Evolutionary conservation across 192 early-diverging fungal species (phyloP).

Genomic region (Tieghemiomyces parasiticus): DNA sequence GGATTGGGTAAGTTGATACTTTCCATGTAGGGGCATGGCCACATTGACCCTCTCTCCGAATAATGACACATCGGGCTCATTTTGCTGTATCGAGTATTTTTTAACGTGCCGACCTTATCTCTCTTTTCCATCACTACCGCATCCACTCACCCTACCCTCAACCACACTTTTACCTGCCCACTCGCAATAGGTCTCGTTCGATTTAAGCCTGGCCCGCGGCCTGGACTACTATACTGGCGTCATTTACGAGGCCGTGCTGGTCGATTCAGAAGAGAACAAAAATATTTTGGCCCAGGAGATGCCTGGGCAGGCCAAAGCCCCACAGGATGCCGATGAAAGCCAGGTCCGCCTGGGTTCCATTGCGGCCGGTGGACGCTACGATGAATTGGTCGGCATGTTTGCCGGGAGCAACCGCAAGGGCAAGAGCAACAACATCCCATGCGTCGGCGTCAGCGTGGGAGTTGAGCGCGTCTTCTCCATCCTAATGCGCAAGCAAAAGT

Average conservation of each 20-base stretch:
- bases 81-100: too few species aligned
- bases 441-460: slow-evolving; percentile 90
- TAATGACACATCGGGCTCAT: too few species aligned
- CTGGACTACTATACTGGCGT: slow-evolving; percentile 98
- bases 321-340: slow-evolving; percentile 39
- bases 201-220: slow-evolving; percentile 90
- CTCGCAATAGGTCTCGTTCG: slow-evolving; percentile 74
- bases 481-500: slow-evolving; percentile 41
- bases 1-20: too few species aligned
- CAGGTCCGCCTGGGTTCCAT: slow-evolving; percentile 85
- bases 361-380: slow-evolving; percentile 95
- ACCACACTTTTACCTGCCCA: too few species aligned
- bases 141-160: too few species aligned
- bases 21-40: too few species aligned
- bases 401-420: slow-evolving; percentile 42
- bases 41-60: too few species aligned
- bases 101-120: too few species aligned
- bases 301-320: not conserved
- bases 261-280: slow-evolving; percentile 13
- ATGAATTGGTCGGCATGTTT: slow-evolving; percentile 95
- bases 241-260: slow-evolving; percentile 88
- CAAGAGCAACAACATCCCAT: slow-evolving; percentile 61
- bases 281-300: slow-evolving; percentile 21
- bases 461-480: slow-evolving; percentile 93
- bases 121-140: too few species aligned